Percentiles rank a stretch among this genome's conserved stretches.
These are phyloP conservation scores for Trypanosoma boissoni DNA, from an alignment of 208 protist species.

Conservation along the genomic window DNA sequence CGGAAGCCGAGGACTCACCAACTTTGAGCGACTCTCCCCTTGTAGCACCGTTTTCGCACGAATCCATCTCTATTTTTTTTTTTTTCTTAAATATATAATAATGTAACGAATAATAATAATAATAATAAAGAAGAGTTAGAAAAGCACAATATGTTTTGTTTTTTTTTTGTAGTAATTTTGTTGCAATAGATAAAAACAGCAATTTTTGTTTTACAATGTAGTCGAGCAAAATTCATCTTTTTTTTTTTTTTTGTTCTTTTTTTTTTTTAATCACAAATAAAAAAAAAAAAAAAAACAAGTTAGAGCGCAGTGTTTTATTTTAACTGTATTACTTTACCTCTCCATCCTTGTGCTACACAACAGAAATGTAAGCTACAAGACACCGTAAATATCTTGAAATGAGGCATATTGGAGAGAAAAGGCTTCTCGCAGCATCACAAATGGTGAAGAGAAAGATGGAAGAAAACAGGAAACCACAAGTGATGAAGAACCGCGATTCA, in stretches of 20 bases:
- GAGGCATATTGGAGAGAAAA: constrained; percentile 64
- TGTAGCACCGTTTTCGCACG: no score
- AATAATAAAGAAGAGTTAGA: background rate
- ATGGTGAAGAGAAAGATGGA: constrained; percentile 42
- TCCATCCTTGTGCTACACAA: no score
- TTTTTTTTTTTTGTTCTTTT: constrained; percentile 4
- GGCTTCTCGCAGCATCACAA: constrained; percentile 59
- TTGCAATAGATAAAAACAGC: background rate
- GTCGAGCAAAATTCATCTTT: background rate
- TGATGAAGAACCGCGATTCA: constrained; percentile 27
- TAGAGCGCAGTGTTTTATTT: background rate
- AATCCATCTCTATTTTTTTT: no score
- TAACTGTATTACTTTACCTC: no score
- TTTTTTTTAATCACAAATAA: background rate
- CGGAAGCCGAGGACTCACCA: background rate
- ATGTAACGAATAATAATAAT: no score
- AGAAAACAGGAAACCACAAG: constrained; percentile 57
- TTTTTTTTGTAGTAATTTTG: background rate
- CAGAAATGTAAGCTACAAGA: constrained; percentile 25
- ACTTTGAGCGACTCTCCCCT: constrained; percentile 3
- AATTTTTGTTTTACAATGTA: background rate
- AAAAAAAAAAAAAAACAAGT: background rate
- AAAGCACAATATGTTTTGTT: constrained; percentile 3
- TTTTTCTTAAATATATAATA: no score
- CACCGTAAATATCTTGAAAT: constrained; percentile 60